Conservation (phyloP, 2,329 filamentous ascomycete species). For the Talaromyces sp. region DNA sequence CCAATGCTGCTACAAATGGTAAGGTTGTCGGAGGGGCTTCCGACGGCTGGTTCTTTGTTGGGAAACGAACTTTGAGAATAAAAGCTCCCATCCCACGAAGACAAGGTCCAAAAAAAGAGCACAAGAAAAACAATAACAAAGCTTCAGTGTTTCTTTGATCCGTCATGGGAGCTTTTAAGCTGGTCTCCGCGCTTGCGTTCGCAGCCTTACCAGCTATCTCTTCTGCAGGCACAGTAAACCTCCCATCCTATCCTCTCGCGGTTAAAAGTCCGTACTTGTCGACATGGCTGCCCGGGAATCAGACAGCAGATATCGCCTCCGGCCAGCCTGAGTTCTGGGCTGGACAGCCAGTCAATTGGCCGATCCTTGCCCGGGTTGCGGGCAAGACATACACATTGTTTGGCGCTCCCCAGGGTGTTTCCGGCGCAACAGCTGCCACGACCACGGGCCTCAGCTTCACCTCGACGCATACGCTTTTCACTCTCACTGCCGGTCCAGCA, state of each 20-base stretch:
- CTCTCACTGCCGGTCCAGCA: slow-evolving; percentile 29
- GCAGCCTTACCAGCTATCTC: not conserved
- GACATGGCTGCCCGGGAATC: slow-evolving; percentile 39
- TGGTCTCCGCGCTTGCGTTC: not conserved
- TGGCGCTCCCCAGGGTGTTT: slow-evolving; percentile 25
- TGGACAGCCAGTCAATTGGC: slow-evolving; percentile 37
- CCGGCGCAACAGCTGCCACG: slow-evolving; percentile 24
- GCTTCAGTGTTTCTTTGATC: not conserved
- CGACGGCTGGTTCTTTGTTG: not conserved
- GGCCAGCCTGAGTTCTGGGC: slow-evolving; percentile 40
- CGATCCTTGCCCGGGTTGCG: slow-evolving; percentile 37
- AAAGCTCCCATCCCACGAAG: not conserved
- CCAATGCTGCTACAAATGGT: not conserved
- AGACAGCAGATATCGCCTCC: slow-evolving; percentile 29
- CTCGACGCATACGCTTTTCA: slow-evolving; percentile 37
- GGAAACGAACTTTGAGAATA: not conserved
- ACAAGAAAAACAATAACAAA: not conserved
- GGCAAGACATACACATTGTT: slow-evolving; percentile 38
- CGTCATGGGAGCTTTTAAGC: not conserved
- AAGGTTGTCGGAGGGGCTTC: not conserved
- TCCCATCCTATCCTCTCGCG: slow-evolving; percentile 39
- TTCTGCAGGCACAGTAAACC: not conserved
- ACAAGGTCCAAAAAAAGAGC: too few relatives aligned
- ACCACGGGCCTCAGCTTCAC: slow-evolving; percentile 34
- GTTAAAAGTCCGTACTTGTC: slow-evolving; percentile 41